These are phyloP conservation scores for Phlegmacium glaucopus DNA, from an alignment of 768 basidiomycete genomes.

Conservation along the genomic window DNA sequence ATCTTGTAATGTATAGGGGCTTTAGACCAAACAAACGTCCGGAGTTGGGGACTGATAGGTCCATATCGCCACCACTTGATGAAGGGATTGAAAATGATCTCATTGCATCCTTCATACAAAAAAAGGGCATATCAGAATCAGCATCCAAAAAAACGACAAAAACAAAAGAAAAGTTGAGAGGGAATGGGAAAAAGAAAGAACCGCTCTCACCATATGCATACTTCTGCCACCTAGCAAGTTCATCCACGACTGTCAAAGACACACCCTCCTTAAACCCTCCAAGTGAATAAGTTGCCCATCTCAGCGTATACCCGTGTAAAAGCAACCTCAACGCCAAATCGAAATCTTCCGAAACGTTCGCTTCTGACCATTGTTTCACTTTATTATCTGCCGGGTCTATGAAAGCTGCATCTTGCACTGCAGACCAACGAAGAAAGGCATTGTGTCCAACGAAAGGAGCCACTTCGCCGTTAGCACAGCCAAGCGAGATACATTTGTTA, in stretches of 20 bases:
- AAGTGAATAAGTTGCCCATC: slow-evolving; percentile 82
- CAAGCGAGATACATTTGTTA: slow-evolving; percentile 77
- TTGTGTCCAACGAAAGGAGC: slow-evolving; percentile 86
- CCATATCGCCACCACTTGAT: slow-evolving; percentile 73
- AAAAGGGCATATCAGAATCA: neutral
- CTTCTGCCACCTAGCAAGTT: slow-evolving; percentile 90
- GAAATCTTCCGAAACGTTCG: slow-evolving; percentile 80
- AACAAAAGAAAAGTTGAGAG: neutral
- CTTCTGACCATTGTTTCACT: slow-evolving; percentile 71
- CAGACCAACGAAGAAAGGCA: slow-evolving; percentile 84
- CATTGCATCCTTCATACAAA: slow-evolving; percentile 49
- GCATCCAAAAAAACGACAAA: neutral
- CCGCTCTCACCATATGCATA: slow-evolving; percentile 43
- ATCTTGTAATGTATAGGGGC: slow-evolving; percentile 83
- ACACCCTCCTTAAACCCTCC: slow-evolving; percentile 92
- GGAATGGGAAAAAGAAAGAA: slow-evolving; percentile 11
- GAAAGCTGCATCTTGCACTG: slow-evolving; percentile 81
- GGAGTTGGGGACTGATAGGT: slow-evolving; percentile 74
- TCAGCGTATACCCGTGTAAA: slow-evolving; percentile 66
- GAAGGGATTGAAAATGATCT: slow-evolving; percentile 84
- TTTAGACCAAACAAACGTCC: slow-evolving; percentile 69
- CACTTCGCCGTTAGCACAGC: slow-evolving; percentile 77
- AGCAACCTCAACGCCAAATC: slow-evolving; percentile 71
- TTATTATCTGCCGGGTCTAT: slow-evolving; percentile 59
- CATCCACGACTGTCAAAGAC: slow-evolving; percentile 81